Conservation (phyloP, 768 basidiomycete species). For the Neoboletus magnificus region DNA sequence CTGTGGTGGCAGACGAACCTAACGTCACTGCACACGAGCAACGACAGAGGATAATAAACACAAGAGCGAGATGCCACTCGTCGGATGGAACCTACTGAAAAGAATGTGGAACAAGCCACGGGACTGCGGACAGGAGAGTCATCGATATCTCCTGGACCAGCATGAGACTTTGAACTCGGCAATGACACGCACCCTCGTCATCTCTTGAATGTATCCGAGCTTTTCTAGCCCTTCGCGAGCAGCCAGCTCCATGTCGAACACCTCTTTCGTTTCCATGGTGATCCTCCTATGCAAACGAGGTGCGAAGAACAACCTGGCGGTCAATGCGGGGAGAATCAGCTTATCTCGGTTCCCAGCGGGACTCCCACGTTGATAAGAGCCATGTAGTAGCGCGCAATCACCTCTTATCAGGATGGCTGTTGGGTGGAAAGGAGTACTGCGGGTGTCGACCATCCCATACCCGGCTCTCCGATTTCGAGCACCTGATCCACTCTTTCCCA, state of each 20-base stretch:
- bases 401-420: background rate
- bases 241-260: conserved; percentile 19
- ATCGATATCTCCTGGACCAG: background rate
- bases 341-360: background rate
- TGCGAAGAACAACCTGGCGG: background rate
- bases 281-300: background rate
- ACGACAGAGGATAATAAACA: background rate
- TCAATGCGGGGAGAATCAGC: background rate
- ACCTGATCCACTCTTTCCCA: background rate
- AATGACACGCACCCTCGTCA: conserved; percentile 41
- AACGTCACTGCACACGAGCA: conserved; percentile 40
- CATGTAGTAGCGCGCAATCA: background rate
- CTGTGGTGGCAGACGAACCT: conserved; percentile 30
- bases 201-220: conserved; percentile 55
- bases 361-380: background rate
- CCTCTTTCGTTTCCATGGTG: conserved; percentile 12
- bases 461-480: background rate
- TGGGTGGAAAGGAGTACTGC: background rate
- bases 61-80: background rate
- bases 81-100: conserved; percentile 42
- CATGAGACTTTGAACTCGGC: background rate
- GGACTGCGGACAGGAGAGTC: conserved; percentile 30
- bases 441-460: background rate
- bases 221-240: conserved; percentile 42
- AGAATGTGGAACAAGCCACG: conserved; percentile 51